Evolutionary conservation across 805 yeast species (phyloP).

Genomic region (Millerago galiae): DNA sequence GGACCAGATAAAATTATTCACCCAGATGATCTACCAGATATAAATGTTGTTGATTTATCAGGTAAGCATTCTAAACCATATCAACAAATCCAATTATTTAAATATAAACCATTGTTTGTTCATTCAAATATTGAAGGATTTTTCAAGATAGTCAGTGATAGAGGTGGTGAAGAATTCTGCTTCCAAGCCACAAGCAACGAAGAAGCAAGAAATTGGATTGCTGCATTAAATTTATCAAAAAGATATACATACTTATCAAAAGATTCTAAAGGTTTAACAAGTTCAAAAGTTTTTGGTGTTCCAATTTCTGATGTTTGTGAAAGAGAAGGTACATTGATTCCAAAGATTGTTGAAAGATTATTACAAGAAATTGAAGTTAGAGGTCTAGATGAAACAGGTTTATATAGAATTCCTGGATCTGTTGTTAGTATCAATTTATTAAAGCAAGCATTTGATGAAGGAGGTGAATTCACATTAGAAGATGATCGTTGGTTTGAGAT

Average conservation of each 20-base stretch:
- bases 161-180: conserved; percentile 45
- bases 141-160: conserved; percentile 36
- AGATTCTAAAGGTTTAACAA: conserved; percentile 32
- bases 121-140: conserved; percentile 33
- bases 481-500: conserved; percentile 67
- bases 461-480: conserved; percentile 38
- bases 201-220: conserved; percentile 75
- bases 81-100: conserved; percentile 38
- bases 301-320: conserved; percentile 73
- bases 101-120: conserved; percentile 30
- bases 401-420: conserved; percentile 72
- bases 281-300: conserved; percentile 72
- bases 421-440: conserved; percentile 49
- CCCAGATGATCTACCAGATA: conserved; percentile 56
- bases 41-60: conserved; percentile 34
- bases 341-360: conserved; percentile 58
- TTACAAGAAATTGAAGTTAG: conserved; percentile 75
- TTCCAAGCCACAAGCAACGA: conserved; percentile 59
- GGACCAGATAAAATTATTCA: conserved; percentile 40
- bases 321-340: conserved; percentile 58
- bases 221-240: conserved; percentile 32
- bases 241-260: conserved; percentile 37
- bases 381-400: conserved; percentile 86
- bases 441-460: conserved; percentile 49
- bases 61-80: conserved; percentile 41